Evolutionary conservation across 108 stramenopile species (phyloP).

Genomic region (Skeletonema potamos): DNA sequence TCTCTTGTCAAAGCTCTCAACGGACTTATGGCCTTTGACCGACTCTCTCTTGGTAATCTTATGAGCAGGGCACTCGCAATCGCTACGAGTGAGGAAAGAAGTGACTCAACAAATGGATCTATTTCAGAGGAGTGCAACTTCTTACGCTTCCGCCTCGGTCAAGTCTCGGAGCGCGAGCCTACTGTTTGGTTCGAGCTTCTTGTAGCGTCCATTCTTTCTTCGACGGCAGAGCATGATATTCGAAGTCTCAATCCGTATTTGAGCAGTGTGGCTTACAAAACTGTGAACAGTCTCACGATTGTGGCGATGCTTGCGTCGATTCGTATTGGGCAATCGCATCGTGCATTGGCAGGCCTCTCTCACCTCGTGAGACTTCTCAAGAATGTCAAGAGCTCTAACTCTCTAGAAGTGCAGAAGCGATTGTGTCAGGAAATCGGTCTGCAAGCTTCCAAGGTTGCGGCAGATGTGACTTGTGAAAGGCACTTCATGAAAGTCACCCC

Average conservation of each 20-base stretch:
- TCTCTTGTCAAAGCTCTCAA: conserved; percentile 80
- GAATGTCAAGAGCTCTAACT: conserved; percentile 59
- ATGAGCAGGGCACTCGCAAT: conserved; percentile 87
- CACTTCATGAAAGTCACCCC: conserved; percentile 85
- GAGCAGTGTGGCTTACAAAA: conserved; percentile 80
- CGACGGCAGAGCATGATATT: conserved; percentile 83
- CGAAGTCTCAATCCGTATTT: conserved; percentile 89
- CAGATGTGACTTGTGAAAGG: conserved; percentile 80
- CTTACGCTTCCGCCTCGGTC: conserved; percentile 83
- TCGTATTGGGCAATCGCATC: conserved; percentile 86
- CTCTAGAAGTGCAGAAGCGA: conserved; percentile 48
- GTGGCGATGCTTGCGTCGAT: conserved; percentile 91
- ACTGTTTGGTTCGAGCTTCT: conserved; percentile 89
- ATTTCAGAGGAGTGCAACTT: conserved; percentile 78
- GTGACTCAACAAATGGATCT: conserved; percentile 68
- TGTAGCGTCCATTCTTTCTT: conserved; percentile 87
- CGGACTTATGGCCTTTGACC: conserved; percentile 87
- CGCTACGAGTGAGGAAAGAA: conserved; percentile 88
- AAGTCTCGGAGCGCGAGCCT: conserved; percentile 86
- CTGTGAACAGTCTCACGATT: conserved; percentile 85
- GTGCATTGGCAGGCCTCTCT: conserved; percentile 70
- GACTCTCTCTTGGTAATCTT: conserved; percentile 88
- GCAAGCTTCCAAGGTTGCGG: conserved; percentile 79
- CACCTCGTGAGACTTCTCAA: conserved; percentile 68
- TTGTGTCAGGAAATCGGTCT: conserved; percentile 82